Conservation (phyloP, 2,329 filamentous ascomycete species). For the Talaromyces piceae region DNA sequence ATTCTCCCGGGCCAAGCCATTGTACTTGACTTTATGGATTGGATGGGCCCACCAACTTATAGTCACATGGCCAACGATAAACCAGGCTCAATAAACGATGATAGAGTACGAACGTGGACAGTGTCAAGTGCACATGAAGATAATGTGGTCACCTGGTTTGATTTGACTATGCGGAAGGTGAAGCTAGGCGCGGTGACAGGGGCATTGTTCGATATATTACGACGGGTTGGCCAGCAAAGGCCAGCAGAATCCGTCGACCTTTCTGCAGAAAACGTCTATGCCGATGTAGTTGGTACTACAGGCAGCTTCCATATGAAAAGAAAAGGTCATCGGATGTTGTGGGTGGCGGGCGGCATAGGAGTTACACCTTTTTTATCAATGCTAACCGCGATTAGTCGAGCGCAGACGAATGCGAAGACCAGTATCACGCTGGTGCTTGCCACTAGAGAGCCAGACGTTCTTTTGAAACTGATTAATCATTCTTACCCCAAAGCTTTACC, state of each 20-base stretch:
- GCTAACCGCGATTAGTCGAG: slow-evolving; percentile 12
- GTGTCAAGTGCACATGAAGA: slow-evolving; percentile 16
- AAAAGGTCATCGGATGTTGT: slow-evolving; percentile 8
- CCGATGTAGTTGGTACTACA: neutral
- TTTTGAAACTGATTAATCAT: neutral
- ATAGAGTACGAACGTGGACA: slow-evolving; percentile 18
- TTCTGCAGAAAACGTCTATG: neutral
- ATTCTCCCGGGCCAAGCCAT: slow-evolving; percentile 16
- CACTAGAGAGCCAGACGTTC: neutral
- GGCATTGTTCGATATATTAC: slow-evolving; percentile 12
- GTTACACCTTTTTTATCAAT: slow-evolving; percentile 28
- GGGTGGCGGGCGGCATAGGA: slow-evolving; percentile 25
- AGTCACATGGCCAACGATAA: slow-evolving; percentile 15
- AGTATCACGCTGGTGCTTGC: neutral
- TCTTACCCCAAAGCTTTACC: neutral
- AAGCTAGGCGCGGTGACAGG: slow-evolving; percentile 15
- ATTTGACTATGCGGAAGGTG: slow-evolving; percentile 17
- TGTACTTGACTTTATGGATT: slow-evolving; percentile 18
- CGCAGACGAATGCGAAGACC: neutral
- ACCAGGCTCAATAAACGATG: slow-evolving; percentile 15
- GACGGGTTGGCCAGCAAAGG: neutral
- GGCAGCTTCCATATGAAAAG: slow-evolving; percentile 1
- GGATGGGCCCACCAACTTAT: slow-evolving; percentile 17
- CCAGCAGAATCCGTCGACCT: neutral
- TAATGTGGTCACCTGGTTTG: slow-evolving; percentile 10